phyloP scores from a whole-genome alignment of 2,329 filamentous ascomycete genomes.

The Nemania sp. region DNA sequence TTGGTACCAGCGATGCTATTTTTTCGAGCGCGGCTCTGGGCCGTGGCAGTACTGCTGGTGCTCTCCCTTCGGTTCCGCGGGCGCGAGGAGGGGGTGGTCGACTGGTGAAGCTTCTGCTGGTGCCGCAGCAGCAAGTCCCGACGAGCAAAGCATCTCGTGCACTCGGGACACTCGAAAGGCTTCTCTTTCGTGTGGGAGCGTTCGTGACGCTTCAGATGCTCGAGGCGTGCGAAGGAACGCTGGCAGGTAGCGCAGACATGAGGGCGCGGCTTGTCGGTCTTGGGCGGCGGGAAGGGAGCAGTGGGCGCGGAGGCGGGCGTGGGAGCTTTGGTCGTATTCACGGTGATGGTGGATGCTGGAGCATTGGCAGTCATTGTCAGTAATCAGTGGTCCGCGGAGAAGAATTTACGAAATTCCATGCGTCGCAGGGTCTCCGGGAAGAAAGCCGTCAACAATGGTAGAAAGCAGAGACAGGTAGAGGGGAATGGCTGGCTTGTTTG shows the following conservation, averaged over 20 bases:
- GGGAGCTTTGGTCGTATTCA: slow-evolving; percentile 49
- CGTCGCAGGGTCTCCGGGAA: slow-evolving; percentile 35
- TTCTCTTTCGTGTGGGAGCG: slow-evolving; percentile 81
- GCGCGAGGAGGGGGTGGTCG: slow-evolving; percentile 85
- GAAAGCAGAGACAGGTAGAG: slow-evolving; percentile 13
- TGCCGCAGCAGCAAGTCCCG: slow-evolving; percentile 92
- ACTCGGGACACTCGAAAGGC: slow-evolving; percentile 97
- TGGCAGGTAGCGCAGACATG: slow-evolving; percentile 93
- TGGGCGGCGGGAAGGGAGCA: slow-evolving; percentile 77
- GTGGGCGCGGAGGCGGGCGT: slow-evolving; percentile 43
- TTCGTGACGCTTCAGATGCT: slow-evolving; percentile 97
- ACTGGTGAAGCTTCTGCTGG: slow-evolving; percentile 98
- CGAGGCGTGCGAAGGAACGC: slow-evolving; percentile 91
- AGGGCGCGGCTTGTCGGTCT: slow-evolving; percentile 96
- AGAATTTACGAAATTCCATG: slow-evolving; percentile 29
- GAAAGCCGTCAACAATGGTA: slow-evolving; percentile 16
- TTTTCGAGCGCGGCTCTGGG: slow-evolving; percentile 84
- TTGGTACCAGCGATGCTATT: slow-evolving; percentile 81
- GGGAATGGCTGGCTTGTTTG: slow-evolving; percentile 5
- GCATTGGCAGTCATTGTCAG: slow-evolving; percentile 44
- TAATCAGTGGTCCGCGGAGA: slow-evolving; percentile 36
- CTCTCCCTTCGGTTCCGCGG: slow-evolving; percentile 92
- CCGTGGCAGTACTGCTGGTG: slow-evolving; percentile 76
- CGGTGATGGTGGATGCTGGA: slow-evolving; percentile 56
- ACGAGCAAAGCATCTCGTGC: slow-evolving; percentile 92